Evolutionary conservation across 495 filamentous ascomycete species (phyloP).

Genomic region (Xylaria intraflava): DNA sequence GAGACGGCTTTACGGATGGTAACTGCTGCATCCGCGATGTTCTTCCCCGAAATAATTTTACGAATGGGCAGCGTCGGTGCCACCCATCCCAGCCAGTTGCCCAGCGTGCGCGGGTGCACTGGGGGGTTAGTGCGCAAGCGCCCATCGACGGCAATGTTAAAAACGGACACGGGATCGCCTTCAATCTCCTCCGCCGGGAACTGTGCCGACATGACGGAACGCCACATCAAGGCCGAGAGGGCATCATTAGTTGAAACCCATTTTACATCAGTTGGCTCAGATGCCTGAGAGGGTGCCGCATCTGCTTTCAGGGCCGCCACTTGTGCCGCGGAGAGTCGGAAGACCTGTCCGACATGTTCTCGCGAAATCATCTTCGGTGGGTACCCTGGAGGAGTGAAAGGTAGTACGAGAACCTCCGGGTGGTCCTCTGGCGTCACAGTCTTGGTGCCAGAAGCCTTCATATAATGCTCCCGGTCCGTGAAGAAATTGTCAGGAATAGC

Average conservation of each 20-base stretch:
- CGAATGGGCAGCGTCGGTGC: conserved; percentile 22
- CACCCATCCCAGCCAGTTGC: conserved; percentile 30
- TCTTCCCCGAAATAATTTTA: conserved; percentile 25
- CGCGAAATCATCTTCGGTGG: conserved; percentile 28
- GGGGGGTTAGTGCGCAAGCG: conserved; percentile 26
- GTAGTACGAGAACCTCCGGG: conserved; percentile 28
- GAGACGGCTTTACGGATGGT: conserved; percentile 16
- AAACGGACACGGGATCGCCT: conserved; percentile 25
- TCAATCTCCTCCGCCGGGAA: conserved; percentile 24
- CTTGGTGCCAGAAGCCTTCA: conserved; percentile 23
- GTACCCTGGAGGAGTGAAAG: conserved; percentile 25
- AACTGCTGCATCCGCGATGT: conserved; percentile 25
- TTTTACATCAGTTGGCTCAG: conserved; percentile 18
- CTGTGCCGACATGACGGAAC: conserved; percentile 32
- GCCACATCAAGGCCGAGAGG: conserved; percentile 35
- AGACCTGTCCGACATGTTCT: conserved; percentile 26
- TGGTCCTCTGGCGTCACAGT: conserved; percentile 25
- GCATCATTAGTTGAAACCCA: conserved; percentile 39
- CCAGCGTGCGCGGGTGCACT: conserved; percentile 26
- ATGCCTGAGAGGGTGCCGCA: conserved; percentile 26
- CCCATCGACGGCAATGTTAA: conserved; percentile 32
- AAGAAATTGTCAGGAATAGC: conserved; percentile 18
- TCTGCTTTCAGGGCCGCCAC: conserved; percentile 28
- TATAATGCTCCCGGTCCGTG: conserved; percentile 24
- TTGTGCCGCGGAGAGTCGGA: conserved; percentile 28